A percentile compares a stretch with the other conserved stretches of the same genome.
phyloP scores from a whole-genome alignment of 495 filamentous ascomycete genomes.

The Penicillium cosmopolitanum region DNA sequence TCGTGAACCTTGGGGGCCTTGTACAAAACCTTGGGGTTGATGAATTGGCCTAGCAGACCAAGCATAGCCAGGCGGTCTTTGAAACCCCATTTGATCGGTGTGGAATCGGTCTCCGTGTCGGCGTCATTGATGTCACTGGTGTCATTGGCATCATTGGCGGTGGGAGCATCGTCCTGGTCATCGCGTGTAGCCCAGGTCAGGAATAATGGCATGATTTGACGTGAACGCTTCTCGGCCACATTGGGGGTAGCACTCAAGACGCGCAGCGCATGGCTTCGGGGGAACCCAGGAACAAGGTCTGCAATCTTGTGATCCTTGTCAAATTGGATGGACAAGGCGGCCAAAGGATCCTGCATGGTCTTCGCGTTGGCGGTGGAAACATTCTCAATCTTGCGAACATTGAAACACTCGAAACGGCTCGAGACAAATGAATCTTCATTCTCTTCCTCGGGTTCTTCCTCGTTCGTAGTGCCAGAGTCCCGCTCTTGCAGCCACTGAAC shows the following conservation, averaged over 20 bases:
- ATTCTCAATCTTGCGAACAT: slow-evolving; percentile 62
- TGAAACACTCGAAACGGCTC: slow-evolving; percentile 78
- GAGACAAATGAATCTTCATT: slow-evolving; percentile 34
- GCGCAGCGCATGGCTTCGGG: slow-evolving; percentile 76
- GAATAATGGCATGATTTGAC: slow-evolving; percentile 81
- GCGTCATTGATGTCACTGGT: slow-evolving; percentile 21
- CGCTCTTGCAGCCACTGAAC: slow-evolving; percentile 77
- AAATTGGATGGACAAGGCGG: slow-evolving; percentile 36
- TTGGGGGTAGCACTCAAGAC: slow-evolving; percentile 73
- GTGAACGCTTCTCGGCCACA: slow-evolving; percentile 83
- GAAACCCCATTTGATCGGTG: slow-evolving; percentile 53
- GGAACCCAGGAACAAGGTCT: slow-evolving; percentile 44
- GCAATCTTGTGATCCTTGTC: slow-evolving; percentile 38
- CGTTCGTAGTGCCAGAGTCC: slow-evolving; percentile 39
- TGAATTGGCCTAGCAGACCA: slow-evolving; percentile 79
- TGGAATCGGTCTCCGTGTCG: slow-evolving; percentile 19
- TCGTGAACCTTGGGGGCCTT: slow-evolving; percentile 75
- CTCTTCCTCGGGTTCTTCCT: slow-evolving; percentile 30
- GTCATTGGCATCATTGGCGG: slow-evolving; percentile 34
- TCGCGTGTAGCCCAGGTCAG: slow-evolving; percentile 69
- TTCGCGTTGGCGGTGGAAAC: slow-evolving; percentile 39
- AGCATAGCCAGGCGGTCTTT: slow-evolving; percentile 83
- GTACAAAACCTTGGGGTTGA: slow-evolving; percentile 82
- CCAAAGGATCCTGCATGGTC: slow-evolving; percentile 21
- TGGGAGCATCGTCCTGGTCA: slow-evolving; percentile 50